Percentiles rank a stretch among this genome's conserved stretches.
phyloP scores from a whole-genome alignment of 2,329 filamentous ascomycete species.

The Ophiostoma sp. region DNA sequence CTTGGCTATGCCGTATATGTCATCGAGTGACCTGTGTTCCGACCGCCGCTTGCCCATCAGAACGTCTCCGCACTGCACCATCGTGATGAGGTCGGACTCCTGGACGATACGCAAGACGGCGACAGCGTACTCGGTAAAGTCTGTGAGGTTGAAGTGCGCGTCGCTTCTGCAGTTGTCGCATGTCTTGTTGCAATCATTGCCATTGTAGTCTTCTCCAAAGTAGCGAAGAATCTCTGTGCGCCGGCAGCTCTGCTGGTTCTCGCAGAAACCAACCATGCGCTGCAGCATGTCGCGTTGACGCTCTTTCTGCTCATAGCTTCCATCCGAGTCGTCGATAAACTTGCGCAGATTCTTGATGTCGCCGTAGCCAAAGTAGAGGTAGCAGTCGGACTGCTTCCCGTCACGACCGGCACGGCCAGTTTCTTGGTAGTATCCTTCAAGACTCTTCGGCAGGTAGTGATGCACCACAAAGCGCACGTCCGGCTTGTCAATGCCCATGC shows the following conservation, averaged over 20 bases:
- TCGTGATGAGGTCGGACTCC: conserved; percentile 57
- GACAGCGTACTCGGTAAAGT: conserved; percentile 70
- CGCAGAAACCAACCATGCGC: conserved; percentile 79
- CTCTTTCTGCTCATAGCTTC: conserved; percentile 70
- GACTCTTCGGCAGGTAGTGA: conserved; percentile 82
- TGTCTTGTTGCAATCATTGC: conserved; percentile 61
- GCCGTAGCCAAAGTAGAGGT: conserved; percentile 77
- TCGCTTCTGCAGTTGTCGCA: conserved; percentile 89
- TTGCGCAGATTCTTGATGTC: conserved; percentile 69
- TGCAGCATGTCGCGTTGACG: conserved; percentile 80
- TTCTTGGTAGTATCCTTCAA: conserved; percentile 98
- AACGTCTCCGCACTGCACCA: conserved; percentile 77
- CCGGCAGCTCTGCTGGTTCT: conserved; percentile 82
- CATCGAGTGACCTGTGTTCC: conserved; percentile 43
- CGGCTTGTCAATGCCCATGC: conserved; percentile 99
- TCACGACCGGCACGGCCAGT: conserved; percentile 92
- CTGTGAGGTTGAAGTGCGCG: conserved; percentile 60
- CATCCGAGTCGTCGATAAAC: conserved; percentile 79
- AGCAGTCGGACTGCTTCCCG: conserved; percentile 79
- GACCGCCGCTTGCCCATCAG: conserved; percentile 62
- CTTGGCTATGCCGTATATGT: conserved; percentile 63
- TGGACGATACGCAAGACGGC: conserved; percentile 65
- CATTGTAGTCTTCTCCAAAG: conserved; percentile 79
- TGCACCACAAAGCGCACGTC: conserved; percentile 97
- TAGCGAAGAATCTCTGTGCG: conserved; percentile 86